These are phyloP conservation scores for Ustilago crameri DNA, from an alignment of 1,284 basidiomycete species.

Conservation along the genomic window DNA sequence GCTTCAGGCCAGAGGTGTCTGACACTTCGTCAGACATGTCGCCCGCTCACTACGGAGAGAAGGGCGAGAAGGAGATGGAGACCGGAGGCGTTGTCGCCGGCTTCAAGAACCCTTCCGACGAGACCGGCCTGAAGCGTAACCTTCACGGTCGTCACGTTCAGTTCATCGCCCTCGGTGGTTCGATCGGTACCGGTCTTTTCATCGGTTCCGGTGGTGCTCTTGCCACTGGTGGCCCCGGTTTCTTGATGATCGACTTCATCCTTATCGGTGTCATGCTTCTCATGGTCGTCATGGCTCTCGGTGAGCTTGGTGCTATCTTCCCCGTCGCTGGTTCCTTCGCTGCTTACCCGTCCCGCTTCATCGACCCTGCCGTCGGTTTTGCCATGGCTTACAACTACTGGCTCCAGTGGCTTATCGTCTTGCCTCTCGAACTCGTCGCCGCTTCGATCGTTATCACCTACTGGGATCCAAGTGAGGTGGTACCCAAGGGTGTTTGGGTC, in stretches of 20 bases:
- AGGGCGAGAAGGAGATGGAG: conserved; percentile 42
- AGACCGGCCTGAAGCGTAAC: conserved; percentile 54
- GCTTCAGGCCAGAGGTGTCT: conserved; percentile 52
- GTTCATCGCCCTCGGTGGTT: conserved; percentile 63
- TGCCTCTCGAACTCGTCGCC: conserved; percentile 63
- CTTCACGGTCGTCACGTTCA: conserved; percentile 62
- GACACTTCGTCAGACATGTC: conserved; percentile 17
- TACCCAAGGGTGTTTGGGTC: conserved; percentile 60
- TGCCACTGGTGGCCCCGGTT: conserved; percentile 71
- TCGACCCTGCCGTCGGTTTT: conserved; percentile 64
- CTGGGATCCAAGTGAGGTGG: conserved; percentile 54
- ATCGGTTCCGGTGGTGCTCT: conserved; percentile 71
- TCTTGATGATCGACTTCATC: conserved; percentile 66
- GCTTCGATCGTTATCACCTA: conserved; percentile 62
- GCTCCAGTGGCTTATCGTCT: conserved; percentile 64
- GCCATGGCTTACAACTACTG: conserved; percentile 66
- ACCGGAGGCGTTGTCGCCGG: conserved; percentile 32
- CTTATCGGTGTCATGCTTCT: conserved; percentile 67
- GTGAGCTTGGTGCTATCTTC: conserved; percentile 62
- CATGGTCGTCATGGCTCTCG: conserved; percentile 68
- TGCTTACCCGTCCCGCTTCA: conserved; percentile 64
- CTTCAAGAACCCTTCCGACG: conserved; percentile 30
- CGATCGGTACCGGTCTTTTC: conserved; percentile 71
- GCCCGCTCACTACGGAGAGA: conserved; percentile 20
- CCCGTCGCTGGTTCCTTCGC: conserved; percentile 66